Conservation (phyloP, 768 basidiomycete species). For the Termitomyces sp. region DNA sequence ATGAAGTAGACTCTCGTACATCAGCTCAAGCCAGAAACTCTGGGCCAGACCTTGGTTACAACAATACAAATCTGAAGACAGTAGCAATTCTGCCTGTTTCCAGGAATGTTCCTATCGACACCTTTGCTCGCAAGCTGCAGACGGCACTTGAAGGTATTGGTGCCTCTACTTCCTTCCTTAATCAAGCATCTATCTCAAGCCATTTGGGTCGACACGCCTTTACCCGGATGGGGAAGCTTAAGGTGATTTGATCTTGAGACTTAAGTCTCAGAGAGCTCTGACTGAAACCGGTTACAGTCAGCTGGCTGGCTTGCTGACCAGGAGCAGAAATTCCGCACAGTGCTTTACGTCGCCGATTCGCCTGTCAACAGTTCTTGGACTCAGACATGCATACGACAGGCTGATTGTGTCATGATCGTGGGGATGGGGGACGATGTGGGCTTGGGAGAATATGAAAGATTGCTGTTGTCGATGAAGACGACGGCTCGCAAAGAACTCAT, state of each 20-base stretch:
- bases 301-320: conserved; percentile 90
- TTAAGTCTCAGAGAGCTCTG: not conserved
- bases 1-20: conserved; percentile 68
- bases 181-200: conserved; percentile 88
- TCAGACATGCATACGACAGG: conserved; percentile 96
- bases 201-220: conserved; percentile 96
- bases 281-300: conserved; percentile 23
- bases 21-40: conserved; percentile 47
- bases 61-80: conserved; percentile 88
- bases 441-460: conserved; percentile 91
- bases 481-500: conserved; percentile 98
- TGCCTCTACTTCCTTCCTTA: conserved; percentile 89
- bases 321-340: conserved; percentile 89
- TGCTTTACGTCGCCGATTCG: conserved; percentile 95
- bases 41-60: conserved; percentile 62
- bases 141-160: conserved; percentile 88
- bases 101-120: conserved; percentile 83
- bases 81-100: conserved; percentile 89
- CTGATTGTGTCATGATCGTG: conserved; percentile 91
- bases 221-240: conserved; percentile 94
- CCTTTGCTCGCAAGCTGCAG: conserved; percentile 87
- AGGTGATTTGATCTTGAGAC: conserved; percentile 53
- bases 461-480: conserved; percentile 93
- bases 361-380: conserved; percentile 96
- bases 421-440: conserved; percentile 91